Evolutionary conservation across 2,329 filamentous ascomycete species (phyloP), one percentile per base, ranked within the genome.

Genomic region (Cyphellophora europaea): DNA sequence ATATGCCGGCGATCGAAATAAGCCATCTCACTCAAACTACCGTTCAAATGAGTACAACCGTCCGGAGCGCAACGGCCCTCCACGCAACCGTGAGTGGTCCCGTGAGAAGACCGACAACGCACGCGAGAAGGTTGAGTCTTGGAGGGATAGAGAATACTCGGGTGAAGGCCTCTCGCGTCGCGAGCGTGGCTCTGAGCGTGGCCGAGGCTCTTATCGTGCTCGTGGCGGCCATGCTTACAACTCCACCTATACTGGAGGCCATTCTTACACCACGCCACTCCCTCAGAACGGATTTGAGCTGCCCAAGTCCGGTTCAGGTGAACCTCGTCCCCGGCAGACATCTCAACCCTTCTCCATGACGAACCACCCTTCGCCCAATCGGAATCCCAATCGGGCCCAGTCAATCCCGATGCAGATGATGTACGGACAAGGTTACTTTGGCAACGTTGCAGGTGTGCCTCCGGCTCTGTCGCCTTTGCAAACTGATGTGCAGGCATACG

Each of bases 381-480:
- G 74, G 33, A 64, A 67, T 46, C 63, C 63, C 31, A 56, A 71
- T 40, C 67, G 77, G 36, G 76, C 77, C 16, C 75, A 79, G 43
- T 79, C 77, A 2, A 69, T 79, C 47, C 71, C 75, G 3, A 67
- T 48, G 4, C 30, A 37, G 14, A 48, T 46, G 41, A 38, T 48
- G 32, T 39, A 38, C 18, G 13, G 14, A 8, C 38, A 37, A 6
- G 35, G 36, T 13, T 48, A 42, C 31, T 49, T 42, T 35, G 37
- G 62, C 45, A 50, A 54, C 27, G 53, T 54, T 41, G 57, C 57
- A 13, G 48, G 51, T 14, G 35, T 43, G 31, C 23, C 36, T 12
- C 45, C 43, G 30, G 35, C 36, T 21, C 34, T 49, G 5, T 36
- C 42, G 12, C 30, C 41, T 5, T 32, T 46, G 14, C 47, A 52